phyloP scores from a whole-genome alignment of 2,329 filamentous ascomycete genomes.

The Drechslerella coelobrocha region DNA sequence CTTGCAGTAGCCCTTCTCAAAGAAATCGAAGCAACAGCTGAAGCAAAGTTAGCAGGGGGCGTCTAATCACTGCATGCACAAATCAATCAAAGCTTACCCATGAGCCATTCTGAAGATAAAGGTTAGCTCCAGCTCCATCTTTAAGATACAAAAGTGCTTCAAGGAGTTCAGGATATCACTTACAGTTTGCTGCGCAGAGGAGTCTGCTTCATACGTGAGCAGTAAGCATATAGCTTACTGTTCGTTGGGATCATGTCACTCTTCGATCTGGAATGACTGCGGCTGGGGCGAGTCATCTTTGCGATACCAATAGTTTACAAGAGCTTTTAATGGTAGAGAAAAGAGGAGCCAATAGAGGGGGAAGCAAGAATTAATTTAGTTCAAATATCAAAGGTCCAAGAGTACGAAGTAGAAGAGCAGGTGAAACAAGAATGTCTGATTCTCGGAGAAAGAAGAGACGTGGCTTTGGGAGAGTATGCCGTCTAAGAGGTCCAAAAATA shows the following conservation, averaged over 20 bases:
- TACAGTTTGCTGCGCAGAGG: constrained; percentile 45
- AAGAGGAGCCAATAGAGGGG: too few relatives aligned
- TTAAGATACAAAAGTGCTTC: not conserved
- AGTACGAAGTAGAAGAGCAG: too few relatives aligned
- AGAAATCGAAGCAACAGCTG: constrained; percentile 46
- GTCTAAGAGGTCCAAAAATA: too few relatives aligned
- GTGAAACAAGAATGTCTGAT: too few relatives aligned
- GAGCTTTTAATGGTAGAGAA: too few relatives aligned
- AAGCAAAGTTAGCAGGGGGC: not conserved
- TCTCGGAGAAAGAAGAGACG: too few relatives aligned
- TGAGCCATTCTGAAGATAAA: constrained; percentile 28
- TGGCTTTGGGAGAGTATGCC: too few relatives aligned
- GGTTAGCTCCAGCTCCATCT: not conserved
- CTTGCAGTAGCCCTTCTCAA: constrained; percentile 41
- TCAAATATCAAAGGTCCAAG: too few relatives aligned
- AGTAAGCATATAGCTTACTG: constrained; percentile 39
- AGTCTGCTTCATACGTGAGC: constrained; percentile 45
- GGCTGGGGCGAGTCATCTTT: constrained; percentile 38
- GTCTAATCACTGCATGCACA: not conserved
- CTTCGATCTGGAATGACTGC: not conserved
- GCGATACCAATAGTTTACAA: not conserved
- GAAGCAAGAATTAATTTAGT: too few relatives aligned
- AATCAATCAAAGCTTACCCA: constrained; percentile 29
- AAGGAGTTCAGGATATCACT: constrained; percentile 8
- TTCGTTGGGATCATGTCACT: constrained; percentile 28